A percentile compares a stretch with the other conserved stretches of the same genome.
These are phyloP conservation scores for Penicillium fimorum DNA, from an alignment of 495 filamentous ascomycete genomes.

Conservation along the genomic window DNA sequence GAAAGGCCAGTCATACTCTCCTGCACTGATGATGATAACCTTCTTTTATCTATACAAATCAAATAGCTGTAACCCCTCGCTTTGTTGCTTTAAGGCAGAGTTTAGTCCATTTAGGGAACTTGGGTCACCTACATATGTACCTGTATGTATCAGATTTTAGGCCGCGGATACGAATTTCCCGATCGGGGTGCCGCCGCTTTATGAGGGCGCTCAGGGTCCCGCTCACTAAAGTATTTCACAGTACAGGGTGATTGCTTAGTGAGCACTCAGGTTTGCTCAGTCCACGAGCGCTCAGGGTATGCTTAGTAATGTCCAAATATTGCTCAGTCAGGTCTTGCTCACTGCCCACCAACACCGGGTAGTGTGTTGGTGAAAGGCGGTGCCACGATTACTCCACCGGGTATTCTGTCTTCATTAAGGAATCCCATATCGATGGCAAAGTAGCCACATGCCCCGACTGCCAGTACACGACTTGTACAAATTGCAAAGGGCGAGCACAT, in stretches of 20 bases:
- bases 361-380: too few relatives aligned
- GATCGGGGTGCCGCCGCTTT: too few relatives aligned
- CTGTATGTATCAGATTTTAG: too few relatives aligned
- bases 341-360: too few relatives aligned
- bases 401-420: background rate
- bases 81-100: background rate
- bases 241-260: too few relatives aligned
- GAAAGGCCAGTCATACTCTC: background rate
- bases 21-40: background rate
- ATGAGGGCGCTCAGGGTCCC: too few relatives aligned
- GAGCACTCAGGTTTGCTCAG: too few relatives aligned
- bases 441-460: conserved; percentile 45
- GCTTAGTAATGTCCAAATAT: too few relatives aligned
- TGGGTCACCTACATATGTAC: background rate
- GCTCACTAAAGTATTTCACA: too few relatives aligned
- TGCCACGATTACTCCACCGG: background rate
- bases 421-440: conserved; percentile 15
- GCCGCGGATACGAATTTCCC: too few relatives aligned
- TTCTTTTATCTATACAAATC: background rate
- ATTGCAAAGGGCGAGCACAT: conserved; percentile 48
- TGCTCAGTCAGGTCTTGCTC: too few relatives aligned
- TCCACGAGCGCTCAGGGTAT: too few relatives aligned
- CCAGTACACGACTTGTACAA: conserved; percentile 37
- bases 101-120: background rate
- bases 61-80: background rate